These are phyloP conservation scores for Didymella pomorum DNA, from an alignment of 2,329 filamentous ascomycete genomes.

Conservation along the genomic window DNA sequence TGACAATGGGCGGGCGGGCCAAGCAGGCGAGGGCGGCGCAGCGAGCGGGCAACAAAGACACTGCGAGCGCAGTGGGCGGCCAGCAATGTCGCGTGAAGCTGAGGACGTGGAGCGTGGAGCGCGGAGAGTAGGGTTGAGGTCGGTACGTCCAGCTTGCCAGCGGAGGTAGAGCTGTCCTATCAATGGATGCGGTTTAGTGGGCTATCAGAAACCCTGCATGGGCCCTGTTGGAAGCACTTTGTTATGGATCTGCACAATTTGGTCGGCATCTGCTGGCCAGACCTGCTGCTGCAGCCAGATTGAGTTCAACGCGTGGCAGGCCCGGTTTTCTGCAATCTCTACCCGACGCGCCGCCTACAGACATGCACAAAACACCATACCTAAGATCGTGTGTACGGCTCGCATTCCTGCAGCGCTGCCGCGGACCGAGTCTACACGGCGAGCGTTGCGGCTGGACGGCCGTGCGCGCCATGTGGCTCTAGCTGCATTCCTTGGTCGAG, in stretches of 20 bases:
- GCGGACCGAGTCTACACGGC: not conserved
- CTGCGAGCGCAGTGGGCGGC: constrained; percentile 35
- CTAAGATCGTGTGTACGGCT: constrained; percentile 4
- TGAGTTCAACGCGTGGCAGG: constrained; percentile 28
- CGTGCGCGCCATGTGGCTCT: constrained; percentile 12
- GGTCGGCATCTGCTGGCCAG: constrained; percentile 29
- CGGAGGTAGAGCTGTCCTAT: constrained; percentile 31
- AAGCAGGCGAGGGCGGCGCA: constrained; percentile 23
- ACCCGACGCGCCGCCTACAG: constrained; percentile 14
- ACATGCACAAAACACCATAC: constrained; percentile 13
- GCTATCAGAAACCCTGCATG: constrained; percentile 32
- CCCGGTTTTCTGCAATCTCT: constrained; percentile 24
- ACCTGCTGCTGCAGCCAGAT: constrained; percentile 20
- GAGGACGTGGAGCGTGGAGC: constrained; percentile 27
- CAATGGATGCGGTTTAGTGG: constrained; percentile 28
- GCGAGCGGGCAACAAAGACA: constrained; percentile 29
- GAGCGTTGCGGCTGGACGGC: not conserved
- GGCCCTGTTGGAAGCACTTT: no score
- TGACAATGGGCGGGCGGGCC: constrained; percentile 35
- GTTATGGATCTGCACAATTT: constrained; percentile 35
- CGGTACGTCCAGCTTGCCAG: constrained; percentile 28
- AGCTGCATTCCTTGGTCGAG: constrained; percentile 13
- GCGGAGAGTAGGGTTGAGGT: constrained; percentile 30
- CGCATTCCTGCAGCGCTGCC: constrained; percentile 11
- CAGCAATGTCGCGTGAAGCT: constrained; percentile 27